Percentiles rank a stretch among this genome's conserved stretches.
These are phyloP conservation scores for Fusarium udum DNA, from an alignment of 2,329 filamentous ascomycete species.

Conservation along the genomic window DNA sequence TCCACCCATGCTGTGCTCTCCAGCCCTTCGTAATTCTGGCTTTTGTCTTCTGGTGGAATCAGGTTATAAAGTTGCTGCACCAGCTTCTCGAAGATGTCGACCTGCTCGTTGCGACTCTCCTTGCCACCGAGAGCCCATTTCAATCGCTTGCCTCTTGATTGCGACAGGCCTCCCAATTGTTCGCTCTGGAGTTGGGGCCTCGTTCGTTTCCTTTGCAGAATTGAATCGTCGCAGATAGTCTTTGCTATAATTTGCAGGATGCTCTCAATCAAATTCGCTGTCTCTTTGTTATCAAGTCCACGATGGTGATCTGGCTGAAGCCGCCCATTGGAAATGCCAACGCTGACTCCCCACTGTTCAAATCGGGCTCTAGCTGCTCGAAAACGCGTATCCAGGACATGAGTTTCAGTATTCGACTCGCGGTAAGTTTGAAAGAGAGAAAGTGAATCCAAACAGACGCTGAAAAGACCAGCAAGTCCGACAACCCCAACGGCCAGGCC, in stretches of 20 bases:
- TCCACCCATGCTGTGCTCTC: neutral
- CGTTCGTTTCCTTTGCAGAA: rapidly evolving
- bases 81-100: neutral
- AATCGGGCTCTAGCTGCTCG: slow-evolving; percentile 21
- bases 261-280: rapidly evolving
- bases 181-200: rapidly evolving
- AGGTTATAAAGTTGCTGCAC: neutral
- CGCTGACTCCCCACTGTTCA: slow-evolving; percentile 32
- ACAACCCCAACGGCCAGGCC: neutral
- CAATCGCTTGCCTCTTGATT: neutral
- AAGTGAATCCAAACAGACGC: slow-evolving; percentile 32
- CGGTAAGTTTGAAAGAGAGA: slow-evolving; percentile 27
- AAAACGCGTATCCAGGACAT: slow-evolving; percentile 18
- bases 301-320: neutral
- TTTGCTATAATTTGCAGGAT: neutral
- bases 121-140: neutral
- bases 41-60: rapidly evolving
- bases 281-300: neutral
- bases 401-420: slow-evolving; percentile 16
- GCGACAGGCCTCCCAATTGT: rapidly evolving
- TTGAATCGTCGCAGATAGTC: neutral
- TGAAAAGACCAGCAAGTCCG: slow-evolving; percentile 30
- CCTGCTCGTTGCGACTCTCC: neutral
- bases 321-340: slow-evolving; percentile 15
- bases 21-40: rapidly evolving